Conservation (phyloP, 2,329 filamentous ascomycete genomes). For the Apiospora koreana region DNA sequence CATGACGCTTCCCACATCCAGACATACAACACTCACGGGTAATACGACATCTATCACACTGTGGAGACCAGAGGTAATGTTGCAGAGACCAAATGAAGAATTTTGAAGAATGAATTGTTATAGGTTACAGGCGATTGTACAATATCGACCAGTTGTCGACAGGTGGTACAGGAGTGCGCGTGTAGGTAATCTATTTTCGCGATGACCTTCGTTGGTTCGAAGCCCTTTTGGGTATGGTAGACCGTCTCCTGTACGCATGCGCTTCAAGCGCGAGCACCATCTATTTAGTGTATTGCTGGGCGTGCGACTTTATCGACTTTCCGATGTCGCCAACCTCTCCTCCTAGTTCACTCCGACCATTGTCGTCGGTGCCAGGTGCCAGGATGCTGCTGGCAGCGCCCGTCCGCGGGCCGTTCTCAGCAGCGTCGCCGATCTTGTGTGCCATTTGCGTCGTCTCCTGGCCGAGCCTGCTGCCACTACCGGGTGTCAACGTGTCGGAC, state of each 20-base stretch:
- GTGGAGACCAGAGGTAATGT: no score
- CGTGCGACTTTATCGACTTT: neutral
- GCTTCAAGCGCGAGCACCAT: neutral
- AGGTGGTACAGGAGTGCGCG: neutral
- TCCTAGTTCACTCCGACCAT: neutral
- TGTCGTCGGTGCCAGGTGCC: neutral
- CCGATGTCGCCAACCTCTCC: neutral
- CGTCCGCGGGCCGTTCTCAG: neutral
- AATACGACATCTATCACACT: neutral
- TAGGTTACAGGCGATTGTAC: neutral
- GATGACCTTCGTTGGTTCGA: no score
- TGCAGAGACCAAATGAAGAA: no score
- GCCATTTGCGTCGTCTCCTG: slow-evolving; percentile 6
- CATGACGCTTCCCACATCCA: neutral
- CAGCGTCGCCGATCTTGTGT: neutral
- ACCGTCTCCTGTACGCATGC: neutral
- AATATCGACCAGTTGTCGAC: neutral
- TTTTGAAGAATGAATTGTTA: neutral
- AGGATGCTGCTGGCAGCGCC: neutral
- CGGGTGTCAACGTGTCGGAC: neutral
- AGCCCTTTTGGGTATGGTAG: no score
- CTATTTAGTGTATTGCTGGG: neutral
- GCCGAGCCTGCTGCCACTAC: neutral
- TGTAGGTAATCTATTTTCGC: neutral
- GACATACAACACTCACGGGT: no score